Conservation (phyloP, 225 moss, liverwort and hornwort genomes). For the Physcomitrellopsis africana region DNA sequence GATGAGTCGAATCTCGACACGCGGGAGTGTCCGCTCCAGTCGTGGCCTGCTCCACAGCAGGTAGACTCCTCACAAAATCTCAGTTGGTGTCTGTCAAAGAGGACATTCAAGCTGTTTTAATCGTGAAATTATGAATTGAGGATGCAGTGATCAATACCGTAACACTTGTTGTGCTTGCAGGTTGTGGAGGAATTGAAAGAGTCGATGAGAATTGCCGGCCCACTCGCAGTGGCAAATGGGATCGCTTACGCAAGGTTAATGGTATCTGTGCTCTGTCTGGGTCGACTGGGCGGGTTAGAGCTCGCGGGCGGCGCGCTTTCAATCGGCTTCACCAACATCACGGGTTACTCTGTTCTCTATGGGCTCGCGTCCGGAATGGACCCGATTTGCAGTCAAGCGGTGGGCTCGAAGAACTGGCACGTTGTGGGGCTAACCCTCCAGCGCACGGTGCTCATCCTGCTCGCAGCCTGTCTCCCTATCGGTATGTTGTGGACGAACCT, state of each 20-base stretch:
- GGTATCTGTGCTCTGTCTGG: constrained; percentile 88
- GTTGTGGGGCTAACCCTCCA: constrained; percentile 81
- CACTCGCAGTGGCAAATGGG: constrained; percentile 65
- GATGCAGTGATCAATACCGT: no score
- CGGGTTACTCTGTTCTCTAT: constrained; percentile 89
- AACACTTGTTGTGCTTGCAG: constrained; percentile 35
- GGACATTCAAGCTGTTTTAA: neutral
- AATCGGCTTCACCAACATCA: constrained; percentile 93
- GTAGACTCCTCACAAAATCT: constrained; percentile 1
- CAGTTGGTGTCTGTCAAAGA: no score
- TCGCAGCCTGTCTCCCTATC: constrained; percentile 75
- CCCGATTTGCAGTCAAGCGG: constrained; percentile 90
- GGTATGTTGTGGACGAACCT: constrained; percentile 77
- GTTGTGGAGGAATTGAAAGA: constrained; percentile 72
- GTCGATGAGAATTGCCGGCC: constrained; percentile 79
- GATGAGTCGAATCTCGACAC: constrained; percentile 51
- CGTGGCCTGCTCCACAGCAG: constrained; percentile 43
- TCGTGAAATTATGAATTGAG: neutral
- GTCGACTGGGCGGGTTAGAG: constrained; percentile 72
- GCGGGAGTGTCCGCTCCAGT: constrained; percentile 23
- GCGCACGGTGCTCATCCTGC: constrained; percentile 75
- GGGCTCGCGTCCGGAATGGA: constrained; percentile 96
- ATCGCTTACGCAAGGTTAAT: constrained; percentile 81
- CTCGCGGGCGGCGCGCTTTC: constrained; percentile 94
- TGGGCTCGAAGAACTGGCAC: constrained; percentile 81